A percentile compares a stretch with the other conserved stretches of the same genome.
Conservation (phyloP, 805 yeast species). For the Kuraishia floccosa region DNA sequence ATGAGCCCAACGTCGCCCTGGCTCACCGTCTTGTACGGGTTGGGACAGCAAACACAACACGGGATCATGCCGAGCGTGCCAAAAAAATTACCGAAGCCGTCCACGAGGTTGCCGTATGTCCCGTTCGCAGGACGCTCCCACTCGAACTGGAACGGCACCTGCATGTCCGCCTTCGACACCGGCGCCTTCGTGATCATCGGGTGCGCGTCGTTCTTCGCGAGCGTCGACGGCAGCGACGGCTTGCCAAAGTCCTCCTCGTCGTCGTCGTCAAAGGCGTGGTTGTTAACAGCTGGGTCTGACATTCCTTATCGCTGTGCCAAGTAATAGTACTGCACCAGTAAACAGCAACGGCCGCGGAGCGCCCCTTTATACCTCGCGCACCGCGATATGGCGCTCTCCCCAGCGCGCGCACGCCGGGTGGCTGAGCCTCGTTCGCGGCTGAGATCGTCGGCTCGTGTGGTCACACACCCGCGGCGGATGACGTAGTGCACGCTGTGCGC, state of each 20-base stretch:
- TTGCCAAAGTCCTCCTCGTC: constrained; percentile 1
- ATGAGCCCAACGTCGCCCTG: constrained; percentile 65
- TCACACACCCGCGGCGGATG: no score
- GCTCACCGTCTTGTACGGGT: constrained; percentile 47
- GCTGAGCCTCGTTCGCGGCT: no score
- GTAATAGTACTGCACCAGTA: no score
- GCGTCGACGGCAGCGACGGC: constrained; percentile 1
- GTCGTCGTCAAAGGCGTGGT: no score
- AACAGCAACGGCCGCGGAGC: no score
- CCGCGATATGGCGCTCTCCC: no score
- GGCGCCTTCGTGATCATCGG: constrained; percentile 10
- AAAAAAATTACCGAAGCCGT: constrained; percentile 28
- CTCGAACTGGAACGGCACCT: constrained; percentile 16
- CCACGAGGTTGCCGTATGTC: constrained; percentile 24
- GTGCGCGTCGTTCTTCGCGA: constrained; percentile 4
- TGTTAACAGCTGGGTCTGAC: no score
- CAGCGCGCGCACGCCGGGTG: no score
- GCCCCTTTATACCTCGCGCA: no score
- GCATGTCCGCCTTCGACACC: constrained; percentile 10
- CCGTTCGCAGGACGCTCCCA: constrained; percentile 22
- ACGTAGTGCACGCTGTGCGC: no score
- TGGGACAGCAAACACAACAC: constrained; percentile 38
- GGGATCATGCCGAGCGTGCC: constrained; percentile 49
- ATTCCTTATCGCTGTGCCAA: no score
- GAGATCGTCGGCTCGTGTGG: no score